Evolutionary conservation across 108 stramenopile species (phyloP), one percentile per base, ranked within the genome.

Genomic region (Skeletonema potamos): DNA sequence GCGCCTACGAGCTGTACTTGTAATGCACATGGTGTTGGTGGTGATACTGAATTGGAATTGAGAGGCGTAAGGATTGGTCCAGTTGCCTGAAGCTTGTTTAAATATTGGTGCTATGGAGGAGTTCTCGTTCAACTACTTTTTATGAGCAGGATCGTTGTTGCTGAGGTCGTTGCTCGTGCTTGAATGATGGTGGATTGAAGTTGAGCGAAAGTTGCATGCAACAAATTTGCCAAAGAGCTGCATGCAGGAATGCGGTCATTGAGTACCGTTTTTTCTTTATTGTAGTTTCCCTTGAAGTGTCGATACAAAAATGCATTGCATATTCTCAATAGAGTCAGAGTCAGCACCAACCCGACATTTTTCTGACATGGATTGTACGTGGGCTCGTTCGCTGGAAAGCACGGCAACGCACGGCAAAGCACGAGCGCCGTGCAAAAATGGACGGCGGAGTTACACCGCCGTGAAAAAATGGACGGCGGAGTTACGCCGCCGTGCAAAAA

Each of bases 1-100:
- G 26, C 67, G 57, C 60, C 67, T 54, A 27, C 79, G 72, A 18
- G 67, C 60, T 33, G 67, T 68, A 67, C 66, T 80, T 55, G 79
- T 80, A 30, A 80, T 72, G 62, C 79, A 80, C 79, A 80, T 80
- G 78, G 29, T 73, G 73, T 39, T 28, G 27, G 15, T 57, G 56
- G 1, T 58, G 54, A 20, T 54, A 54, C 4, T 54, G 7, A 18
- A 17, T 58, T n/a, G 6, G 15, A 27, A 58, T 58, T 58, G 58
- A 20, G 13, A 41, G 18, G 44, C 6, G 44, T 17, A 13, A 22
- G 34, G 44, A 58, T 58, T 17, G 58, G 29, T 29, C 15, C 4
- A 7, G 26, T 32, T 29, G 26, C 34, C 24, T 27, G 5, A 32
- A 33, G 28, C 27, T n/a, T 17, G 26, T 3, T 26, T 26, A 6